Evolutionary conservation across 2,329 filamentous ascomycete genomes (phyloP), one percentile per base, ranked within the genome.

Genomic region (Arachnomyces sp.): DNA sequence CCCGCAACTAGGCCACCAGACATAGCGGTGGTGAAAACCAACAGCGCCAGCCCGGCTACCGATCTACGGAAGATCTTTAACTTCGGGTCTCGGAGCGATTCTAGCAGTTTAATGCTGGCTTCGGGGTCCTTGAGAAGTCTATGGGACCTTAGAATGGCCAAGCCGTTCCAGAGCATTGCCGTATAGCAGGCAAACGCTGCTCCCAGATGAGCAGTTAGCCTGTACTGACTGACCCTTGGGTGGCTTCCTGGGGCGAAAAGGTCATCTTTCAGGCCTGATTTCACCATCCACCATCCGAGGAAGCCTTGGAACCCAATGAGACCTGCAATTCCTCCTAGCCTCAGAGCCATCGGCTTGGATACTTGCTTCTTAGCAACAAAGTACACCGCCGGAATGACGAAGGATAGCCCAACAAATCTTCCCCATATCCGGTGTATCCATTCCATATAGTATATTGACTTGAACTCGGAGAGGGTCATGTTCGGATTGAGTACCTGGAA

Each of bases 231-330:
- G 36, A 98, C 92, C 43, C 92, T 80, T 0, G 92, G 92, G 61
- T 94, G 87, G 42, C 82, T 84, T 9, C 89, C 92, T 2, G 86
- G 83, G 14, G 85, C 85, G 58, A 98, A 95, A 18, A 98, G 76
- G 61, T 98, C 92, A 59, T 96, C 92, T 61, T 90, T 93, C 47
- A 98, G 72, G 2, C 92, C 92, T 8, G 85, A 93, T 65, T 93
- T 93, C 52, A 98, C 92, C 92, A 98, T 98, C 88, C 92, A 98
- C 92, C 92, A 98, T 40, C 92, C 92, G 48, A 98, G 81, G 55
- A 92, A 77, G 33, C 92, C 92, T 63, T 98, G 92, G 63, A 94
- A 92, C 40, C 87, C 92, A 55, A 98, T 95, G 53, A 96, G 72
- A 36, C 75, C 78, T 32, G 86, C 85, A 47, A 98, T 96, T 9